Base-by-base conservation (phyloP, 2,329 filamentous ascomycete species). In the Sclerotinia sclerotiorum region DNA sequence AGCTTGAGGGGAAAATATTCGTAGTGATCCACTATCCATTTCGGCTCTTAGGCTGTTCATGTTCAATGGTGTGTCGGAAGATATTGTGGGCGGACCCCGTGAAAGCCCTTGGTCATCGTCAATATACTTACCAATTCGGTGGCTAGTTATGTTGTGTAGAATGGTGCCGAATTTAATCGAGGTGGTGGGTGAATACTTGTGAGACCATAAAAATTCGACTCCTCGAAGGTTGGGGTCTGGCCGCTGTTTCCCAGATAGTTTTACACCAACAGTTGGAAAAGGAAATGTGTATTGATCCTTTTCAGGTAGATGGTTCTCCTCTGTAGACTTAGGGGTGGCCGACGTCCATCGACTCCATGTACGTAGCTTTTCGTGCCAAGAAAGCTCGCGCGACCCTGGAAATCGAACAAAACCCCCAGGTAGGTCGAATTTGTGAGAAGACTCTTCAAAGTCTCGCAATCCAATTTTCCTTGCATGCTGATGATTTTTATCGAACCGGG, bases 281-380 rank as follows among this genome's bases (percentile, higher is more conserved):
- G 60, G 60, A 51, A 63, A 63, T 6, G n/a, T 39, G 29, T 63
- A 51, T n/a, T 63, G 29, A 21, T 5, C 15, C 7, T 42, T 29
- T 29, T 55, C 48, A n/a, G 39, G 15, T 24, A 15, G 24, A 3
- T 21, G 13, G 21, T 44, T n/a, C 8, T 35, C 27, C 1, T 52
- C 21, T 27, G 10, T 11, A 19, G 60, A 63, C 27, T 70, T 68
- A 48, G 48, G 39, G 27, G 74, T 72, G 15, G 77, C 70, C n/a
- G 72, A 64, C 10, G 70, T 72, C 72, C 73, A 77, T 69, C 77
- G 69, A 35, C 68, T 68, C 77, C 76, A 78, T 24, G 69, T 52
- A 51, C 73, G 70, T n/a, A 75, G 52, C 57, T 69, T 73, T 32
- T 77, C 71, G 17, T 72, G 72, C 77, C 77, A 78, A 21, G 72